Evolutionary conservation across 2,329 filamentous ascomycete species (phyloP).

Genomic region (Trichoderma sp.): DNA sequence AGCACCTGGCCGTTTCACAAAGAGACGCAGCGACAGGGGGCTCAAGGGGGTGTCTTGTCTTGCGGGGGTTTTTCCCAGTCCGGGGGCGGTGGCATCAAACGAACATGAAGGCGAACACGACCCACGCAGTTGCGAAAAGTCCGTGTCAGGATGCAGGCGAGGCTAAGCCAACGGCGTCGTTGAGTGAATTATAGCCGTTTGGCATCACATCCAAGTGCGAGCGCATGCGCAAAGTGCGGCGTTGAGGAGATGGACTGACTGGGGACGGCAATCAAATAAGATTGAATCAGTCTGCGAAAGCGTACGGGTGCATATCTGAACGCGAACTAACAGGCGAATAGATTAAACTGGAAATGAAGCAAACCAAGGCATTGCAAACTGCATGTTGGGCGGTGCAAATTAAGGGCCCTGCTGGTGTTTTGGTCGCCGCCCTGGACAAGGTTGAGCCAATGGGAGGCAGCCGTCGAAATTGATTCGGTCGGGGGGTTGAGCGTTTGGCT

Average conservation of each 20-base stretch:
- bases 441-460: conserved; percentile 3
- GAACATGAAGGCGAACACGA: background rate
- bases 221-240: background rate
- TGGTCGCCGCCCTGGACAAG: background rate
- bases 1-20: conserved; percentile 10
- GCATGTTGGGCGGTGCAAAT: conserved; percentile 8
- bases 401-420: conserved; percentile 17
- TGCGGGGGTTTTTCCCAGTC: background rate
- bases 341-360: background rate
- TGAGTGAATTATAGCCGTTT: conserved; percentile 7
- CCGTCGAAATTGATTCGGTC: conserved; percentile 5
- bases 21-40: background rate
- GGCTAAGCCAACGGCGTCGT: background rate
- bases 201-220: background rate
- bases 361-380: background rate
- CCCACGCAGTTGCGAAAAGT: background rate
- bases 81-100: background rate
- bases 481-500: background rate
- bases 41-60: background rate
- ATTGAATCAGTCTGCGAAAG: background rate
- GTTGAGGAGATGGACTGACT: background rate
- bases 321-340: background rate
- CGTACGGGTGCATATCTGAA: background rate
- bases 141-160: background rate
- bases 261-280: background rate